These are phyloP conservation scores for Hydnum rufescens DNA, from an alignment of 768 basidiomycete genomes.

Conservation along the genomic window DNA sequence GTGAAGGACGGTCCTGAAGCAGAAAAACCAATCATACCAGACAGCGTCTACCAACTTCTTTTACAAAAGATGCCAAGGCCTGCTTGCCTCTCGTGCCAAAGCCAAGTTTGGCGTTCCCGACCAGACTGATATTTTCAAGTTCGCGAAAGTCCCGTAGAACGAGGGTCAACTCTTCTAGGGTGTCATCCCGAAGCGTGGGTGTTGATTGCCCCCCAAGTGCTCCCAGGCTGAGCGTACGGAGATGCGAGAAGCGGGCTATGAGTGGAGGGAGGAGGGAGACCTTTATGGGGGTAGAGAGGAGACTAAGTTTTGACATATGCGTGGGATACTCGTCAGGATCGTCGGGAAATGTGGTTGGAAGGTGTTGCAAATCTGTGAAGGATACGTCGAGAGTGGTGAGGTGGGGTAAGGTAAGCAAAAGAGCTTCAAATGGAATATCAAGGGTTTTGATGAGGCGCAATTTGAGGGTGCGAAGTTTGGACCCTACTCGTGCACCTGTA, in stretches of 20 bases:
- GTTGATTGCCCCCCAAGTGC: conserved; percentile 32
- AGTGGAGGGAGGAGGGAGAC: conserved; percentile 17
- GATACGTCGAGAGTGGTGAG: conserved; percentile 40
- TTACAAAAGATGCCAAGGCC: conserved; percentile 28
- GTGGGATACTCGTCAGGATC: conserved; percentile 2
- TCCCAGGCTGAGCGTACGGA: conserved; percentile 35
- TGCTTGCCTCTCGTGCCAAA: conserved; percentile 14
- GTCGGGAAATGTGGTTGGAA: not conserved
- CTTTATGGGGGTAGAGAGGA: conserved; percentile 30
- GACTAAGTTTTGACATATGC: conserved; percentile 36
- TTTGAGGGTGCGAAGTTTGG: conserved; percentile 33
- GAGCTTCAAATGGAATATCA: conserved; percentile 26
- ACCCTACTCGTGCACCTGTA: not conserved
- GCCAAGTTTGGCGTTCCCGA: conserved; percentile 45
- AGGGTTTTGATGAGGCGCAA: conserved; percentile 34
- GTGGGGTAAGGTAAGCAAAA: conserved; percentile 30
- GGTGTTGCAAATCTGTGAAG: conserved; percentile 34
- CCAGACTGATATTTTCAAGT: conserved; percentile 37
- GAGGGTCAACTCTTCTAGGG: conserved; percentile 26
- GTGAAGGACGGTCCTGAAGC: too few relatives aligned
- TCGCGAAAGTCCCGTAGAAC: conserved; percentile 19
- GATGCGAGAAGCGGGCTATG: conserved; percentile 21
- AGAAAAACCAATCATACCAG: conserved; percentile 23
- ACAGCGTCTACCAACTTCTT: conserved; percentile 36
- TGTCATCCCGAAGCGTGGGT: conserved; percentile 36